Evolutionary conservation across 805 yeast genomes (phyloP), one percentile per base, ranked within the genome.

Genomic region (Monosporozyma solicola): DNA sequence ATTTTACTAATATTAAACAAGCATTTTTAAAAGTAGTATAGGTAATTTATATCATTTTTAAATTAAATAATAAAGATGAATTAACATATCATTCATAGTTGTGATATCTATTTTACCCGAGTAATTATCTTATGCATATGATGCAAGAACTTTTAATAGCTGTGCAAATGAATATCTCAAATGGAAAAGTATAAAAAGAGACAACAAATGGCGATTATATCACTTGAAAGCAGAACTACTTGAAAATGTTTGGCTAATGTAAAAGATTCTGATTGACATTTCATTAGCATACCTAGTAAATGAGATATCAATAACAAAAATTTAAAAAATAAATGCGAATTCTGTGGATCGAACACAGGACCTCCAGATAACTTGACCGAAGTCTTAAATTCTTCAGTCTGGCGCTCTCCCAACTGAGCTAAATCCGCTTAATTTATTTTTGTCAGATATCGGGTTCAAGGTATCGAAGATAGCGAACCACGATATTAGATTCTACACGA

Each of bases 321-420:
- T 5, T 11, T 24, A 47, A 29, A 55, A 61, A 61, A 48, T n/a
- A 56, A 57, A 60, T 79, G 83, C 83, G 81, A 77, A 69, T 77
- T 79, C 80, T 82, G 87, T 80, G 88, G 87, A 81, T 83, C 84
- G 88, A 84, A 84, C 87, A 80, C 87, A 81, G 84, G 87, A 83
- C 89, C 88, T 84, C 79, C 87, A 83, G 73, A 70, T 66, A 41
- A 46, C 58, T 49, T 48, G 53, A 53, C 53, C 53, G 47, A 52
- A 53, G 55, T 49, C 16, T 51, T 52, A 47, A 43, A 48, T 27
- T 59, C 71, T 70, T 69, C 72, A 69, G 72, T 69, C 73, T 69
- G 72, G 69, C 73, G 73, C 74, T 70, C 73, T 70, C 73, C 72
- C 73, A 64, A 66, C 73, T 70, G 74, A 70, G 74, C 74, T 70